phyloP scores from a whole-genome alignment of 257 asterid genomes.

The Oldenlandia corymbosa region DNA sequence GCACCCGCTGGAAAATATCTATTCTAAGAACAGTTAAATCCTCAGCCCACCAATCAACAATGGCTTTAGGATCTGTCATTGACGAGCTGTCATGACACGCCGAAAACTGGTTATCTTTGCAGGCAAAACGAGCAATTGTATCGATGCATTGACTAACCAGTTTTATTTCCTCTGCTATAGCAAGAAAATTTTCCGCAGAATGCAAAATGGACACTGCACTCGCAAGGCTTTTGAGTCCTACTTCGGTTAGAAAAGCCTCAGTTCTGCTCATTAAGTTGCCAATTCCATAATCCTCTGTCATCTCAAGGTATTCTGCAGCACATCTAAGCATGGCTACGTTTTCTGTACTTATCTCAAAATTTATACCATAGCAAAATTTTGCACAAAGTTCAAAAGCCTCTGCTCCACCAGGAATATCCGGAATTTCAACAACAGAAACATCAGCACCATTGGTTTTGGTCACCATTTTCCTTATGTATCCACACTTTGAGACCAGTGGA shows the following conservation, averaged over 20 bases:
- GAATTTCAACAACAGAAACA: constrained; percentile 42
- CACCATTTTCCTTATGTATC: constrained; percentile 52
- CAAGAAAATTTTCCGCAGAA: constrained; percentile 54
- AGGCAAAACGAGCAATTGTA: constrained; percentile 56
- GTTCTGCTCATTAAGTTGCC: constrained; percentile 60
- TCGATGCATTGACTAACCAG: constrained; percentile 71
- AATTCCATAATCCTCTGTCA: constrained; percentile 73
- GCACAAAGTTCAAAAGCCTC: constrained; percentile 84
- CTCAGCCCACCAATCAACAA: constrained; percentile 88
- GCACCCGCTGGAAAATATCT: constrained; percentile 70
- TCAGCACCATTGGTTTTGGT: constrained; percentile 47
- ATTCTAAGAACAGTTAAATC: constrained; percentile 66
- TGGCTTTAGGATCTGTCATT: constrained; percentile 30
- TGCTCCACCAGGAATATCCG: constrained; percentile 74
- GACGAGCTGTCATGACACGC: constrained; percentile 25
- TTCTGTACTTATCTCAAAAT: constrained; percentile 61
- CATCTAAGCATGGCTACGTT: constrained; percentile 77
- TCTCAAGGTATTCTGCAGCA: constrained; percentile 64
- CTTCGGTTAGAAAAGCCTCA: constrained; percentile 65
- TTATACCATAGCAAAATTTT: constrained; percentile 79
- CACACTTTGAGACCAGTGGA: constrained; percentile 80
- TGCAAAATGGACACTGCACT: constrained; percentile 68
- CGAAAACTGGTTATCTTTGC: constrained; percentile 57
- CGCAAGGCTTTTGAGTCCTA: constrained; percentile 61
- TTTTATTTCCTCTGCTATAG: constrained; percentile 65